Evolutionary conservation across 73 alveolate species (phyloP).

Genomic region (Paraurostyla sp.): DNA sequence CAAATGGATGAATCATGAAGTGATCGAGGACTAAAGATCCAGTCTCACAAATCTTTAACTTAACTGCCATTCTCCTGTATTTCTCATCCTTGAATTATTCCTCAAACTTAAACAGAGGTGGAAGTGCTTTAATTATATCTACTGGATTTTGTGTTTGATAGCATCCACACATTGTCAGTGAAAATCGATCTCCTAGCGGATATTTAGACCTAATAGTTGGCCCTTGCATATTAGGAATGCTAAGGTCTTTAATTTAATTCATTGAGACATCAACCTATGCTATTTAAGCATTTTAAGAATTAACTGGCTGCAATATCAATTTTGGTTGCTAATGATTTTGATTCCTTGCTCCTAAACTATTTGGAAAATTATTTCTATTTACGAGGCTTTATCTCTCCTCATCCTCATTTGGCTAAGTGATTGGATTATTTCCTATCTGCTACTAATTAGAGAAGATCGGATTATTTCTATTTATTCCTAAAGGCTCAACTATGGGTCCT

Average conservation of each 20-base stretch:
- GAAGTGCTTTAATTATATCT: background rate
- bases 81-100: slow-evolving; percentile 30
- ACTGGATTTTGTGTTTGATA: background rate
- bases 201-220: slow-evolving; percentile 4
- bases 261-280: background rate
- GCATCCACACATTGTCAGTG: slow-evolving; percentile 6
- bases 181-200: slow-evolving; percentile 1
- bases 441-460: too few species aligned
- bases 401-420: background rate
- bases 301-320: too few species aligned
- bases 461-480: background rate
- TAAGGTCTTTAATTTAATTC: background rate
- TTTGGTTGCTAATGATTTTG: too few species aligned
- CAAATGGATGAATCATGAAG: slow-evolving; percentile 96
- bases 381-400: background rate
- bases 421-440: too few species aligned
- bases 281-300: background rate
- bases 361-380: background rate
- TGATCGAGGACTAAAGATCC: slow-evolving; percentile 94
- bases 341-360: background rate
- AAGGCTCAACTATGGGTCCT: too few species aligned
- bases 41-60: slow-evolving; percentile 77
- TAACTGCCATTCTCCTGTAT: slow-evolving; percentile 34
- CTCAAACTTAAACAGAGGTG: slow-evolving; percentile 48
- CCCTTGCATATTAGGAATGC: background rate